Evolutionary conservation across 139 green algal species (phyloP).

Genomic region (Chlorella sp.): DNA sequence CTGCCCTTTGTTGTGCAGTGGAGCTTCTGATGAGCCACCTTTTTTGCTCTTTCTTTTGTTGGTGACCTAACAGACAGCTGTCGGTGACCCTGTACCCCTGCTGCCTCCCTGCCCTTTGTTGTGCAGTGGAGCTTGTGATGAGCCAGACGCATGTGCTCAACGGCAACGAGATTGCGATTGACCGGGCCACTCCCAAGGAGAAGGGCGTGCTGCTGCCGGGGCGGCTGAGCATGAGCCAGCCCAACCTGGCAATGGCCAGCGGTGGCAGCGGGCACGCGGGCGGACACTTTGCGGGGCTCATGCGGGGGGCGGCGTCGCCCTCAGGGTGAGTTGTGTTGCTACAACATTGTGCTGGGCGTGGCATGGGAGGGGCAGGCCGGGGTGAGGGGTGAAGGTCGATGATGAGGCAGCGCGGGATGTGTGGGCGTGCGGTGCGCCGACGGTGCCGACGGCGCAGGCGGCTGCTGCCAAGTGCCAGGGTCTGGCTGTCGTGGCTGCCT

Average conservation of each 20-base stretch:
- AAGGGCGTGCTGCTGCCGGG: conserved; percentile 10
- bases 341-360: background rate
- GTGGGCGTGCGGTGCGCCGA: background rate
- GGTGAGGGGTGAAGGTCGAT: background rate
- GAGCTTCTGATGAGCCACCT: too few relatives aligned
- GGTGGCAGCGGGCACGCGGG: conserved; percentile 8
- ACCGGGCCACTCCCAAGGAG: conserved; percentile 89
- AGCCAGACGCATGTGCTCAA: conserved; percentile 63
- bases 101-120: too few relatives aligned
- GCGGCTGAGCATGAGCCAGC: conserved; percentile 19
- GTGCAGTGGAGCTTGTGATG: conserved; percentile 31
- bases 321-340: background rate
- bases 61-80: too few relatives aligned
- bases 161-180: conserved; percentile 88
- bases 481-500: background rate
- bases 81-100: too few relatives aligned
- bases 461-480: background rate
- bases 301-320: conserved; percentile 8
- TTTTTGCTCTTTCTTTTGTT: too few relatives aligned
- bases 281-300: background rate
- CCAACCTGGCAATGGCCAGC: conserved; percentile 41
- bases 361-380: background rate
- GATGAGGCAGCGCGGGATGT: too few relatives aligned
- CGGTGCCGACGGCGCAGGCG: background rate
- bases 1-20: too few relatives aligned